These are phyloP conservation scores for Aphanomyces astaci DNA, from an alignment of 352 stramenopile species.

Conservation along the genomic window DNA sequence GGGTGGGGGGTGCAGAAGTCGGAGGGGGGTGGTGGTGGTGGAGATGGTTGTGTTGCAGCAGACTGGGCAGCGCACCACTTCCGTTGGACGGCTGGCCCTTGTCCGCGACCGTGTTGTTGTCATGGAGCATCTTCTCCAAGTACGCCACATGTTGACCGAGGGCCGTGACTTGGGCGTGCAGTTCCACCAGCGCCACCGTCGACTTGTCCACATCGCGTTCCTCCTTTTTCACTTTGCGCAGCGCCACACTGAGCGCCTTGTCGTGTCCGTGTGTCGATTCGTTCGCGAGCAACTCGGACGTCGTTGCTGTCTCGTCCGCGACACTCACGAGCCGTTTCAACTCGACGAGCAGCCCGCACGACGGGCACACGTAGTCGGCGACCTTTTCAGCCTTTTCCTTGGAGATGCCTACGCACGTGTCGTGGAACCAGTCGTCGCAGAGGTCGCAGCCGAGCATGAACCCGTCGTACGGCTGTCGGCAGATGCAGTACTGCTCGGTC, in stretches of 20 bases:
- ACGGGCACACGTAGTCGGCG: constrained; percentile 93
- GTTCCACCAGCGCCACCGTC: constrained; percentile 64
- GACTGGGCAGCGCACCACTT: constrained; percentile 34
- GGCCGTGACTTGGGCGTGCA: constrained; percentile 32
- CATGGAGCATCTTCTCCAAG: constrained; percentile 28
- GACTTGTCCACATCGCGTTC: constrained; percentile 75
- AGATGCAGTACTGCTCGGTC: constrained; percentile 87
- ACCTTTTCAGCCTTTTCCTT: constrained; percentile 92
- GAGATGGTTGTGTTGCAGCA: constrained; percentile 7
- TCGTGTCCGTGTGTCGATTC: constrained; percentile 72
- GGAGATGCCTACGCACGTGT: constrained; percentile 84
- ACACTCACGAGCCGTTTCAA: constrained; percentile 56
- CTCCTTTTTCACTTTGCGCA: constrained; percentile 76
- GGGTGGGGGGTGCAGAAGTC: constrained; percentile 14
- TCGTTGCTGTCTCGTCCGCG: constrained; percentile 47
- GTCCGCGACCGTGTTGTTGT: constrained; percentile 42
- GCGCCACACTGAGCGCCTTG: constrained; percentile 61
- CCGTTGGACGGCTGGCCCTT: constrained; percentile 66
- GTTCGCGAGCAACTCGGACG: constrained; percentile 68
- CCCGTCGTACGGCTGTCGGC: constrained; percentile 81
- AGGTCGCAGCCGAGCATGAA: constrained; percentile 85
- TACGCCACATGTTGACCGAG: constrained; percentile 69
- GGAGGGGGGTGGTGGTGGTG: constrained; percentile 12
- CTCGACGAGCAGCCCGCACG: constrained; percentile 87
- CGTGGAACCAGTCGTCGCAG: constrained; percentile 87